Conservation (phyloP, 768 basidiomycete genomes). For the Mycena rosella region DNA sequence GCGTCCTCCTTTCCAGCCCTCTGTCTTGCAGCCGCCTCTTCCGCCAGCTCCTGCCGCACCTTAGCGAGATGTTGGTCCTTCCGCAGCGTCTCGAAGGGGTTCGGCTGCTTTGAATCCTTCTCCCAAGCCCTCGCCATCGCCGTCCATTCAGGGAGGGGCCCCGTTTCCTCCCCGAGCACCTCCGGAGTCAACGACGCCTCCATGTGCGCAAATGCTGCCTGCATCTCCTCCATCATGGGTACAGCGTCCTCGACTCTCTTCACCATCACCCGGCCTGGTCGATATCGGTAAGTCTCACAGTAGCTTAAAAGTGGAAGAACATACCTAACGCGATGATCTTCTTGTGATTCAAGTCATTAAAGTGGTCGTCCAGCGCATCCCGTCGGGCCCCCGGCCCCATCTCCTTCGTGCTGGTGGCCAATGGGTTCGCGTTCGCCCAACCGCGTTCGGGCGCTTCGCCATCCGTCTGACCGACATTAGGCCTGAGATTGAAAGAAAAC, state of each 20-base stretch:
- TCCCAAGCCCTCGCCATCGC: conserved; percentile 19
- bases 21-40: not conserved
- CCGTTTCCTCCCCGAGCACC: not conserved
- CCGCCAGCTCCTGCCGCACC: conserved; percentile 13
- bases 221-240: not conserved
- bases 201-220: not conserved
- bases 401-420: conserved; percentile 50
- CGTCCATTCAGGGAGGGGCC: not conserved
- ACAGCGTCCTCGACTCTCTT: not conserved
- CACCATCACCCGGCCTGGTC: not conserved
- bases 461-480: conserved; percentile 52
- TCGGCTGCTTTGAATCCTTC: conserved; percentile 5
- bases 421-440: conserved; percentile 44
- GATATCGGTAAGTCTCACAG: not conserved
- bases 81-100: conserved; percentile 25
- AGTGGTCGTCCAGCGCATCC: conserved; percentile 7
- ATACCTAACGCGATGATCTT: conserved; percentile 1
- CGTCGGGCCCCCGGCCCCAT: conserved; percentile 46
- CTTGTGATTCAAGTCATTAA: conserved; percentile 19
- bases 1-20: not conserved
- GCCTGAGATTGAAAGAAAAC: conserved; percentile 42
- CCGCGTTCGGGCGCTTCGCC: conserved; percentile 51
- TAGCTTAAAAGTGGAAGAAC: not conserved
- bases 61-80: conserved; percentile 25
- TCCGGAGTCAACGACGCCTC: not conserved